phyloP scores from a whole-genome alignment of 164 flowering plant species.

The Stephania cephalantha region DNA sequence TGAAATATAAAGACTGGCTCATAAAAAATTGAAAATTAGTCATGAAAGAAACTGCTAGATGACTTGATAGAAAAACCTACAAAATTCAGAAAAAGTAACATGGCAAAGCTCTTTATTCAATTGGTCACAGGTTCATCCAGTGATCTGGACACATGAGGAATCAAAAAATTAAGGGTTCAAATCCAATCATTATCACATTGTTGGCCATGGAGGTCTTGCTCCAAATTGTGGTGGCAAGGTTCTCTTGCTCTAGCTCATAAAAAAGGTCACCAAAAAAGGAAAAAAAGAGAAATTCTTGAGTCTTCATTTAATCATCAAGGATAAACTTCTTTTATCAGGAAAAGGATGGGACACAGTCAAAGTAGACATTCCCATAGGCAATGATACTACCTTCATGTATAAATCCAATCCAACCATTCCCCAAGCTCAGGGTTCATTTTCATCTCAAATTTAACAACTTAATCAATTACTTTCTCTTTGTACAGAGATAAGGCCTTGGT shows the following conservation, averaged over 20 bases:
- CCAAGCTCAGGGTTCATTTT: background rate
- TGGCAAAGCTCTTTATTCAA: background rate
- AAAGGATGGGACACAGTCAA: background rate
- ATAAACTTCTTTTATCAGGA: background rate
- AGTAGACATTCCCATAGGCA: background rate
- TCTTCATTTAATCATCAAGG: background rate
- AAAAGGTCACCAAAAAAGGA: too few species aligned
- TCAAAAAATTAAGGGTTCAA: too few species aligned
- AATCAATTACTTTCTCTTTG: background rate
- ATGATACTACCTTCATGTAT: background rate
- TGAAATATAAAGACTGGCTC: background rate
- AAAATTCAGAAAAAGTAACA: background rate
- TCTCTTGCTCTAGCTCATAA: too few species aligned
- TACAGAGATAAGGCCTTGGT: background rate
- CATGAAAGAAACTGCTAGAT: background rate
- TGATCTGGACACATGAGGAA: too few species aligned
- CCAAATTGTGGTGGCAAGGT: too few species aligned
- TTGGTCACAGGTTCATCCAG: too few species aligned
- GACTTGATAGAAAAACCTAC: background rate
- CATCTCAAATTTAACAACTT: background rate
- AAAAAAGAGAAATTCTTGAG: too few species aligned
- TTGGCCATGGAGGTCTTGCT: too few species aligned
- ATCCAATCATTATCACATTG: too few species aligned
- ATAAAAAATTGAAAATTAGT: background rate
- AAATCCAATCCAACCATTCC: background rate